Evolutionary conservation across 345 rosid genomes (phyloP).

Genomic region (Mallotus nudiflorus): DNA sequence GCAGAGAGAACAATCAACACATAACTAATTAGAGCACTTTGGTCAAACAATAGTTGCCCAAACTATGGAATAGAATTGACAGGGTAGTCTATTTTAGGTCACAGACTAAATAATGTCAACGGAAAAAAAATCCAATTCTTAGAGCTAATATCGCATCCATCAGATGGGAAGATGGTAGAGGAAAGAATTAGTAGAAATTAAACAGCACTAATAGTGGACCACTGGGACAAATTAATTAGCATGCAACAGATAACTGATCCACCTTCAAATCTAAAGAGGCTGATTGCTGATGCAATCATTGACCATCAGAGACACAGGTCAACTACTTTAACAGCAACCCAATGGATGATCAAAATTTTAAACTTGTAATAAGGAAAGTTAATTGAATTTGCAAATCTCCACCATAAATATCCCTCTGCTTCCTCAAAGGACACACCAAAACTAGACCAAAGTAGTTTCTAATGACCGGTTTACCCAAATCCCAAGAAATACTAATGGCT

Average conservation of each 20-base stretch:
- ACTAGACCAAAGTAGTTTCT: background rate
- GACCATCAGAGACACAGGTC: background rate
- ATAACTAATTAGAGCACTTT: background rate
- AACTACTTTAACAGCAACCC: background rate
- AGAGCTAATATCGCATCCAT: background rate
- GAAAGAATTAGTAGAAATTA: background rate
- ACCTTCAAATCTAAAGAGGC: background rate
- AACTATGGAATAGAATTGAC: background rate
- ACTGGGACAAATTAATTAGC: background rate
- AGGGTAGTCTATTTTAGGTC: background rate
- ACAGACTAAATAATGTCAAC: background rate
- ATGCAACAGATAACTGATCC: background rate
- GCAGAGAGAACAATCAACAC: background rate
- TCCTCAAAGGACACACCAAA: background rate
- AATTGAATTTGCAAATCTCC: background rate
- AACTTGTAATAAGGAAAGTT: background rate
- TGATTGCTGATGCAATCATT: background rate
- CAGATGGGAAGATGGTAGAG: background rate
- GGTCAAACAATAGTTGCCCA: background rate
- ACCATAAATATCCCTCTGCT: constrained; percentile 1
- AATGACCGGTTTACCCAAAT: background rate
- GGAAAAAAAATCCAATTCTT: background rate
- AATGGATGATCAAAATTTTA: background rate
- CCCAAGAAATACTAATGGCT: background rate
- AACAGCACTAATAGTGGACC: background rate